Evolutionary conservation across 2,329 filamentous ascomycete species (phyloP), one percentile per base, ranked within the genome.

Genomic region (Mariannaea elegans): DNA sequence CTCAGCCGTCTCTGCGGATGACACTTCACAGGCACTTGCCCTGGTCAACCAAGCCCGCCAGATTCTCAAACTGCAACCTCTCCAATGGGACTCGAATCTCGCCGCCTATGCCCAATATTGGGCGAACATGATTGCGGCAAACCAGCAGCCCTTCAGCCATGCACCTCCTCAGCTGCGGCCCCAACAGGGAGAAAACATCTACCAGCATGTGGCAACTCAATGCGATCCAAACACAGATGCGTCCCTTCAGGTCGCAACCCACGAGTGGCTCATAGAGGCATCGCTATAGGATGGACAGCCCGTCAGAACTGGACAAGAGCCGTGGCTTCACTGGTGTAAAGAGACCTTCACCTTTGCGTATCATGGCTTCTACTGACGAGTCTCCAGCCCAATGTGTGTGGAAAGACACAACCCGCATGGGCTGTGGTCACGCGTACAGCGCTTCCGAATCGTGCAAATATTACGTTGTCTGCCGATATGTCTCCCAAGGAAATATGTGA

Each of bases 301-400:
- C 42, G 67, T 77, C 39, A 65, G 62, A 13, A 72, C 71, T 7
- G 74, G 74, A 7, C 66, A 72, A 13, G 75, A 76, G 57, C 67
- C 66, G 3, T 77, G 75, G 75, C 69, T 76, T 21, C 75, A 77
- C 38, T 77, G 74, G 73, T 74, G 75, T 77, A 71, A 61, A 27
- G 24, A 27, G 24, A 71, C 65, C 9, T 31, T 21, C 13, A 4
- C 3, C 38, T 13, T n/a, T 8, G 8, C 32, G 14, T 14, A 2
- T 7, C 18, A 10, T 31, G 10, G 46, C 34, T 39, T 29, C n/a
- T 39, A 46, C 59, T 70, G 23, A 66, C 42, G 7, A 14, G n/a
- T 8, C 16, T 36, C 2, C 38, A 77, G 75, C 75, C 23, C 75
- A 77, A 57, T 75, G 72, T 29, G 72, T 77, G 72, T 77, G 75